phyloP scores from a whole-genome alignment of 2,329 filamentous ascomycete genomes.

The Trichoderma gracile region DNA sequence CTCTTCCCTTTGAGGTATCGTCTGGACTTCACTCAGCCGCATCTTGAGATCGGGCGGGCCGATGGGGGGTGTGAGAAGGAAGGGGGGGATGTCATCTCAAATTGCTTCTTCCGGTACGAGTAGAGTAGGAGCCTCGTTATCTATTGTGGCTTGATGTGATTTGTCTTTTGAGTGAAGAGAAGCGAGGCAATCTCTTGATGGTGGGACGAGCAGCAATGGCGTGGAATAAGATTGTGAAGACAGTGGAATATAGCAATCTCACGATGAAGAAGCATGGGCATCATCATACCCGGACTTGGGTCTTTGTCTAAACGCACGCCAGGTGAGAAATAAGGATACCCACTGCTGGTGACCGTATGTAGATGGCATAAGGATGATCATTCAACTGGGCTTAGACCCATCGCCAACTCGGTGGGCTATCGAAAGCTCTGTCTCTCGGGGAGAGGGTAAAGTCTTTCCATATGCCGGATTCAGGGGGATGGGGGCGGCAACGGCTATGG shows the following conservation, averaged over 20 bases:
- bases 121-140: not conserved
- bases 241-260: not conserved
- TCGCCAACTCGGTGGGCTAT: not conserved
- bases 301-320: not conserved
- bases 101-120: no score
- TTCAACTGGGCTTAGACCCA: not conserved
- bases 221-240: not conserved
- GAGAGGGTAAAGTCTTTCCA: no score
- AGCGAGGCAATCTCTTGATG: not conserved
- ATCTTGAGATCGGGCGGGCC: slow-evolving; percentile 9
- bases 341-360: not conserved
- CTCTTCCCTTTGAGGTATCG: not conserved
- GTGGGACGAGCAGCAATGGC: not conserved
- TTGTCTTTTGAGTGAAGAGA: not conserved
- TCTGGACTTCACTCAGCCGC: slow-evolving; percentile 12
- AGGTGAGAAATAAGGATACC: not conserved
- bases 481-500: no score
- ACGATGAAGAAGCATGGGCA: not conserved
- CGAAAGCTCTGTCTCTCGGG: not conserved
- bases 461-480: not conserved
- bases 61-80: not conserved
- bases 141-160: not conserved
- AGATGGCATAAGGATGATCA: not conserved
- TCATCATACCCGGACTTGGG: not conserved
- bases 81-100: not conserved